Percentiles rank a stretch among this genome's conserved stretches.
These are phyloP conservation scores for Rubia yunnanensis DNA, from an alignment of 257 asterid species.

Conservation along the genomic window DNA sequence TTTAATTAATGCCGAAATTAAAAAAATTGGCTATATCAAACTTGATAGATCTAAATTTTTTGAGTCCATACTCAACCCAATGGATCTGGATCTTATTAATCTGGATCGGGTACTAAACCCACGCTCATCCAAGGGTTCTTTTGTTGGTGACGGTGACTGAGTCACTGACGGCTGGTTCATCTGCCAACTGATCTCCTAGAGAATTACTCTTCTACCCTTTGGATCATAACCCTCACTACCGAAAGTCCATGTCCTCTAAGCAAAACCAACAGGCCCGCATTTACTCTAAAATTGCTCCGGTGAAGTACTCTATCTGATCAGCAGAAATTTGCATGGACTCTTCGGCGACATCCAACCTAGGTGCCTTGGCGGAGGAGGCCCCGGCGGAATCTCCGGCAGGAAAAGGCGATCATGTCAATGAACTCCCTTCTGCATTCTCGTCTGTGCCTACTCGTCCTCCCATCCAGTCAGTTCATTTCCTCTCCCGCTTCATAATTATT, in stretches of 20 bases:
- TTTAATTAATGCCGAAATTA: no score
- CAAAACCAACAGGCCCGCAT: not conserved
- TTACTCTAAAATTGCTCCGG: not conserved
- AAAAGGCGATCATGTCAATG: constrained; percentile 18
- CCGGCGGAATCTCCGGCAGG: constrained; percentile 22
- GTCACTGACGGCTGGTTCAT: no score
- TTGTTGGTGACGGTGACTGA: no score
- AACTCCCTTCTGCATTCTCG: constrained; percentile 52
- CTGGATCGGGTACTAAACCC: no score
- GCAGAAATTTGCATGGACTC: constrained; percentile 11
- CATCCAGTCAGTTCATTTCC: constrained; percentile 39
- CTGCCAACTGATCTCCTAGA: no score
- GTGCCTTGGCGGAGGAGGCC: constrained; percentile 55
- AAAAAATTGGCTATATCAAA: no score
- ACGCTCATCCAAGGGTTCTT: no score
- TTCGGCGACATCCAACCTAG: constrained; percentile 35
- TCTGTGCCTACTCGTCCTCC: constrained; percentile 71
- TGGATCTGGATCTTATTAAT: no score
- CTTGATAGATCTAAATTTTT: no score
- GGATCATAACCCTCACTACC: no score
- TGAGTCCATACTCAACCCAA: no score
- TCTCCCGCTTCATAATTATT: constrained; percentile 5
- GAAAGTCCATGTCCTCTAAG: not conserved
- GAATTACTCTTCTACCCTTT: no score
- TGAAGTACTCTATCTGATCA: not conserved